Evolutionary conservation across 164 flowering plant genomes (phyloP).

Genomic region (Nymphaea colorata): DNA sequence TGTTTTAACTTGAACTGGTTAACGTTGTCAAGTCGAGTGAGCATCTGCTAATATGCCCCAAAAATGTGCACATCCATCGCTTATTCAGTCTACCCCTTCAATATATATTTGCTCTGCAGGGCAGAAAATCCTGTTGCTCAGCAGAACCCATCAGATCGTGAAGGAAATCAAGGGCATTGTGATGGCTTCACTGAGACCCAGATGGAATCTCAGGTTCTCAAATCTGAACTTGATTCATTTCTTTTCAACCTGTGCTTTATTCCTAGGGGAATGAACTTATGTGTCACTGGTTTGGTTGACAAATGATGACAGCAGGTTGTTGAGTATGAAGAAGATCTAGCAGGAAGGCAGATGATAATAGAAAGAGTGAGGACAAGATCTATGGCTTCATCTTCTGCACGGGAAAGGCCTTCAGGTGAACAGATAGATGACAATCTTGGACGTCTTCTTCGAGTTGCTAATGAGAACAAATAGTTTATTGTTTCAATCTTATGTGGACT

Average conservation of each 20-base stretch:
- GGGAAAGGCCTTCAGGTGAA: background rate
- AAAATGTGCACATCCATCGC: no score
- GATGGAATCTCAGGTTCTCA: constrained; percentile 85
- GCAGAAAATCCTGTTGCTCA: constrained; percentile 29
- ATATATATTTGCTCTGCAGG: constrained; percentile 21
- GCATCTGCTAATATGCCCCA: no score
- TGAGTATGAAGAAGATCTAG: constrained; percentile 84
- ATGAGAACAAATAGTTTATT: background rate
- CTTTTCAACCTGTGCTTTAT: background rate
- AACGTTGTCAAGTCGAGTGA: no score
- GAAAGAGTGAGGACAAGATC: constrained; percentile 69
- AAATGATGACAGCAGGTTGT: constrained; percentile 40
- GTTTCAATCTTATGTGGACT: no score
- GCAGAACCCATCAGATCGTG: constrained; percentile 17
- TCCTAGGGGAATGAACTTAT: no score
- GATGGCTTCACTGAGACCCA: constrained; percentile 93
- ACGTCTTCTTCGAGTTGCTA: constrained; percentile 1
- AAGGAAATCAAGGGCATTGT: constrained; percentile 22
- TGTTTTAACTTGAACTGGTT: no score
- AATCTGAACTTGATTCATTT: background rate
- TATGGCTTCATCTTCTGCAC: constrained; percentile 22
- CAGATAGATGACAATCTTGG: background rate
- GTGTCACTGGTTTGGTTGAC: background rate
- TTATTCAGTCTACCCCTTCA: no score
- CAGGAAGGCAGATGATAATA: constrained; percentile 88